A percentile compares a stretch with the other conserved stretches of the same genome.
phyloP scores from a whole-genome alignment of 768 basidiomycete genomes.

The Tulasnella calospora region DNA sequence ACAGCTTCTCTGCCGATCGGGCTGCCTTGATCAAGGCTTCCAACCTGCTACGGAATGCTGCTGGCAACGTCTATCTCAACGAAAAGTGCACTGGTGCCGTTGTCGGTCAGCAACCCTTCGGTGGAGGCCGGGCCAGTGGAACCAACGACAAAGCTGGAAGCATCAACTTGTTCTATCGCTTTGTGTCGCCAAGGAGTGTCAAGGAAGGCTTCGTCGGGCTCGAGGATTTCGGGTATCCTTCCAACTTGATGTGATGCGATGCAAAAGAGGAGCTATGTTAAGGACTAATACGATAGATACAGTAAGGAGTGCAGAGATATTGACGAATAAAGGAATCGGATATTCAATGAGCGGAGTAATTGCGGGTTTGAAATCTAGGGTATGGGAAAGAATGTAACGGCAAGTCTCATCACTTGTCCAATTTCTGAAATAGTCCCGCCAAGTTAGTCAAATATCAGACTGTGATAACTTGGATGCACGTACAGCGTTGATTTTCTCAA shows the following conservation, averaged over 20 bases:
- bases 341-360: slow-evolving; percentile 4
- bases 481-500: slow-evolving; percentile 26
- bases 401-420: background rate
- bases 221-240: slow-evolving; percentile 78
- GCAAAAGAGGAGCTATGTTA: background rate
- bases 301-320: background rate
- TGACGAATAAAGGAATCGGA: slow-evolving; percentile 1
- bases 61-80: slow-evolving; percentile 97
- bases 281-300: background rate
- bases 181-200: slow-evolving; percentile 84
- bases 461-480: background rate
- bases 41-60: slow-evolving; percentile 78
- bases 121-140: slow-evolving; percentile 85
- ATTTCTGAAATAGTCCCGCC: background rate
- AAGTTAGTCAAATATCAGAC: background rate
- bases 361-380: background rate
- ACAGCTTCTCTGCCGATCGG: slow-evolving; percentile 79
- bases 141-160: slow-evolving; percentile 98
- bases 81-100: slow-evolving; percentile 98
- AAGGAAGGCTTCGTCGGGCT: slow-evolving; percentile 93
- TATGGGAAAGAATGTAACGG: background rate
- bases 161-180: slow-evolving; percentile 68
- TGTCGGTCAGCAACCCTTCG: slow-evolving; percentile 97
- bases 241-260: slow-evolving; percentile 58
- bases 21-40: slow-evolving; percentile 73